phyloP scores from a whole-genome alignment of 495 filamentous ascomycete species.

The Podospora bellae-mahoneyi region DNA sequence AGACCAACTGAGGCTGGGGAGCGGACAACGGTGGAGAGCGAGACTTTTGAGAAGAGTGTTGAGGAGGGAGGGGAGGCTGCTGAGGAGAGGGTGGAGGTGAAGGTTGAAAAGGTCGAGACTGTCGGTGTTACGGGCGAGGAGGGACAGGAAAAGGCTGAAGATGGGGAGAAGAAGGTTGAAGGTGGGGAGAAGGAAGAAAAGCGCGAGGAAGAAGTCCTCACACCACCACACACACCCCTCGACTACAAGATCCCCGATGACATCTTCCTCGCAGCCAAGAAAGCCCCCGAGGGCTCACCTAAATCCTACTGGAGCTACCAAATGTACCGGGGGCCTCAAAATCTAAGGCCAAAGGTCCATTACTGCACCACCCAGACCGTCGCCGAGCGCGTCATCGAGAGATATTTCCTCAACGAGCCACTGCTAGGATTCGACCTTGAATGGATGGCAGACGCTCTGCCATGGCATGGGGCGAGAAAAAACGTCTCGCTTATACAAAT shows the following conservation, averaged over 20 bases:
- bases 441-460: constrained; percentile 59
- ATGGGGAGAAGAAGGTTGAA: neutral
- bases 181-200: constrained; percentile 10
- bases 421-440: constrained; percentile 85
- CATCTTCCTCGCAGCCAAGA: constrained; percentile 43
- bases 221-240: constrained; percentile 36
- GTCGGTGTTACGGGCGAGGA: neutral
- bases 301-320: constrained; percentile 64
- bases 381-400: constrained; percentile 60
- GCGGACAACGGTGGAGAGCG: neutral
- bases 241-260: constrained; percentile 46
- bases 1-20: neutral
- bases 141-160: neutral
- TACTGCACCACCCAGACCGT: constrained; percentile 64
- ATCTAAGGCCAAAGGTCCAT: constrained; percentile 60
- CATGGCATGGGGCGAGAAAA: constrained; percentile 47
- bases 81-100: neutral
- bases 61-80: neutral
- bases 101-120: neutral
- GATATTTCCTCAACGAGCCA: constrained; percentile 65
- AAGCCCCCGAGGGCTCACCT: constrained; percentile 37
- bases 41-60: neutral
- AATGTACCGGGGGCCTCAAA: constrained; percentile 53
- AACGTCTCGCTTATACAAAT: constrained; percentile 79
- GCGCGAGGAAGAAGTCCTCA: constrained; percentile 17